Conservation (phyloP, 2,329 filamentous ascomycete species). For the Calonectria ilicicola region DNA sequence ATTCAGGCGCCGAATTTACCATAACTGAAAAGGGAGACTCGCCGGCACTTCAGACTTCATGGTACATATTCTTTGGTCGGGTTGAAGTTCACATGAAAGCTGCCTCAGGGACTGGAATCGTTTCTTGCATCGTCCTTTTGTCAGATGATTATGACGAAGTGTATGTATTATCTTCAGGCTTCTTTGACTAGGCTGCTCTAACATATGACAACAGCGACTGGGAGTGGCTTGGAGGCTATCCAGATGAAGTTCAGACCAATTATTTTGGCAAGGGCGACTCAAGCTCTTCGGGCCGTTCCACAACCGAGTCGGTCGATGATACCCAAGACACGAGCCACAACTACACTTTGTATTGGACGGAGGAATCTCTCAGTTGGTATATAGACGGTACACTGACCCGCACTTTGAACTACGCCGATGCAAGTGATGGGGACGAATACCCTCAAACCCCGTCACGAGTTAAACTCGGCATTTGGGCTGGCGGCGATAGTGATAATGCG, state of each 20-base stretch:
- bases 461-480: slow-evolving; percentile 71
- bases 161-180: not conserved
- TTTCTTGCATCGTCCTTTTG: slow-evolving; percentile 80
- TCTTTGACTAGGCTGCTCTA: not conserved
- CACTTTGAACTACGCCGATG: slow-evolving; percentile 53
- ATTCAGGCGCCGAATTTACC: slow-evolving; percentile 50
- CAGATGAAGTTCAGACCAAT: slow-evolving; percentile 67
- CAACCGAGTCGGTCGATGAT: slow-evolving; percentile 52
- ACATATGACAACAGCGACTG: slow-evolving; percentile 63
- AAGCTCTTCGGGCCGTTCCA: slow-evolving; percentile 70
- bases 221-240: slow-evolving; percentile 62
- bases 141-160: slow-evolving; percentile 77
- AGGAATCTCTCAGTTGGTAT: slow-evolving; percentile 68
- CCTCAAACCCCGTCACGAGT: slow-evolving; percentile 79
- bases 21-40: slow-evolving; percentile 69
- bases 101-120: slow-evolving; percentile 79
- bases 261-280: slow-evolving; percentile 80
- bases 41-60: slow-evolving; percentile 74
- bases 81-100: slow-evolving; percentile 78
- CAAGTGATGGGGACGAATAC: slow-evolving; percentile 62
- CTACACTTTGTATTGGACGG: slow-evolving; percentile 77
- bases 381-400: slow-evolving; percentile 60
- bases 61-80: slow-evolving; percentile 88
- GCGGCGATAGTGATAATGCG: slow-evolving; percentile 52
- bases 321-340: slow-evolving; percentile 63